phyloP scores from a whole-genome alignment of 2,329 filamentous ascomycete species.

The Diaporthe nobilis region DNA sequence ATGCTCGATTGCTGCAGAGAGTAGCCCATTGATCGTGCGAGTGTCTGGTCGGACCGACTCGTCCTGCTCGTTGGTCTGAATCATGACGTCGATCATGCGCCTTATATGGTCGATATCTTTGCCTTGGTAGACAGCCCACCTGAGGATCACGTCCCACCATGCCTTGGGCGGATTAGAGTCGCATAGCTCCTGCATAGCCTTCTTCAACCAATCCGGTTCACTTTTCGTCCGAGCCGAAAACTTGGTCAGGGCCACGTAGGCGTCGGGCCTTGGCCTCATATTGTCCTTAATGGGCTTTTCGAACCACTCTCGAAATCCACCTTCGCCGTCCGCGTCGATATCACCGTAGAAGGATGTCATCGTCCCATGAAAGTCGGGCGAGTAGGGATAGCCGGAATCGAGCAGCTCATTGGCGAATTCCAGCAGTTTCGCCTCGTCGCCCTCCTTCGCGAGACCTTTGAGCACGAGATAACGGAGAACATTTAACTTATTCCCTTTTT shows the following conservation, averaged over 20 bases:
- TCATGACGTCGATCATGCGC: constrained; percentile 79
- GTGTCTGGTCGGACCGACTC: constrained; percentile 71
- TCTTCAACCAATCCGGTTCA: constrained; percentile 73
- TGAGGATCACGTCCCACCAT: constrained; percentile 80
- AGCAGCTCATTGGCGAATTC: constrained; percentile 68
- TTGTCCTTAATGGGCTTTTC: constrained; percentile 64
- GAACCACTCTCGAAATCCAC: constrained; percentile 74
- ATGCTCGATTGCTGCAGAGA: constrained; percentile 79
- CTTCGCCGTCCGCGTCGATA: constrained; percentile 69
- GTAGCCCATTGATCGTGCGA: constrained; percentile 81
- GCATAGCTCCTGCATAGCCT: constrained; percentile 68
- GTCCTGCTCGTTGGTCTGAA: constrained; percentile 61
- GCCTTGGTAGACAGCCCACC: constrained; percentile 80
- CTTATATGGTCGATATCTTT: constrained; percentile 80
- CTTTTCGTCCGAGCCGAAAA: constrained; percentile 71
- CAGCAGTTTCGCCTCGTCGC: constrained; percentile 70
- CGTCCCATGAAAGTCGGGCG: constrained; percentile 62
- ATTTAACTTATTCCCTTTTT: constrained; percentile 44
- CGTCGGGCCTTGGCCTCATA: constrained; percentile 47
- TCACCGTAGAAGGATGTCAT: constrained; percentile 75
- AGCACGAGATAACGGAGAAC: constrained; percentile 66
- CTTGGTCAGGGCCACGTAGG: constrained; percentile 69
- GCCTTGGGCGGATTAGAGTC: constrained; percentile 63
- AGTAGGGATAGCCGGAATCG: constrained; percentile 60
- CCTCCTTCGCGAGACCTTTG: constrained; percentile 73